These are phyloP conservation scores for Phytophthora multivora DNA, from an alignment of 352 stramenopile genomes.

Conservation along the genomic window DNA sequence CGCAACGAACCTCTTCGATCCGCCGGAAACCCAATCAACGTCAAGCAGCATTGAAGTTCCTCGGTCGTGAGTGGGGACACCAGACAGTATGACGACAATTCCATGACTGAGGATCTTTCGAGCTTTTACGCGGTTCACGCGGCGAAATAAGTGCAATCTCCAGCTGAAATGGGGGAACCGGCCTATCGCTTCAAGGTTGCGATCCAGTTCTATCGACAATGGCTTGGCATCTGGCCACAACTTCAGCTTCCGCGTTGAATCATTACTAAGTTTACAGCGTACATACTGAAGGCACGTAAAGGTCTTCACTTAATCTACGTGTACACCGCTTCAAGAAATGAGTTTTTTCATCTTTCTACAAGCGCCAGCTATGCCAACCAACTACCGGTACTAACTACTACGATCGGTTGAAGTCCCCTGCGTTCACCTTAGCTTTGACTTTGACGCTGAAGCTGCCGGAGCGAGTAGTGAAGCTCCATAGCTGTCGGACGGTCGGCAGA, in stretches of 20 bases:
- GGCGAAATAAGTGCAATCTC: constrained; percentile 15
- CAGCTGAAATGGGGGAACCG: constrained; percentile 20
- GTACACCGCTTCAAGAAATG: too few species aligned
- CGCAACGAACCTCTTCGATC: background rate
- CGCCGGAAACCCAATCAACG: background rate
- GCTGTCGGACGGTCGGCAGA: constrained; percentile 52
- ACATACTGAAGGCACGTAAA: too few species aligned
- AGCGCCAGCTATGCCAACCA: background rate
- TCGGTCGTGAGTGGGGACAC: background rate
- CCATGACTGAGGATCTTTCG: background rate
- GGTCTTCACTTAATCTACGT: too few species aligned
- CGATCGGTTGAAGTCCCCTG: constrained; percentile 4
- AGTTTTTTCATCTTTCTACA: too few species aligned
- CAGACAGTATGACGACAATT: background rate
- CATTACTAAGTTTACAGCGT: too few species aligned
- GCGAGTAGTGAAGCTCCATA: constrained; percentile 66
- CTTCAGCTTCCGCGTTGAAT: too few species aligned
- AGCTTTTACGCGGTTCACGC: constrained; percentile 9
- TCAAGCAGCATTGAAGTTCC: background rate
- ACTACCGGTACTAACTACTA: constrained; percentile 4
- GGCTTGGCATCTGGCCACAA: too few species aligned
- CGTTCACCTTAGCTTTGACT: constrained; percentile 9
- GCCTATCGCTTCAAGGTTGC: constrained; percentile 1
- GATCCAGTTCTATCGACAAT: too few species aligned
- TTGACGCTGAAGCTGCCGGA: constrained; percentile 41